Conservation (phyloP, 2,329 filamentous ascomycete genomes). For the Colletotrichum sidae region DNA sequence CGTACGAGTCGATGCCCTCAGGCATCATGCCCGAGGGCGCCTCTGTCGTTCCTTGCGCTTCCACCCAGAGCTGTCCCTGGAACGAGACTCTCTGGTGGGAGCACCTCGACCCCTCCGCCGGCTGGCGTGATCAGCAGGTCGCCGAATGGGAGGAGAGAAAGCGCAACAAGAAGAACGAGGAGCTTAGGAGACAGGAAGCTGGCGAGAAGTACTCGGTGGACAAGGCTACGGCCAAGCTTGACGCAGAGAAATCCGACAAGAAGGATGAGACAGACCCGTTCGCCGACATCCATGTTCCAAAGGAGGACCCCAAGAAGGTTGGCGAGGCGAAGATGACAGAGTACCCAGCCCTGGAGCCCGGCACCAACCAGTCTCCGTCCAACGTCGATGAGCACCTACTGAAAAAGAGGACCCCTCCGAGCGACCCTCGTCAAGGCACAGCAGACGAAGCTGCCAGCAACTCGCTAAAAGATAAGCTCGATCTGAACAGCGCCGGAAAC, state of each 20-base stretch:
- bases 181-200: slow-evolving; percentile 38
- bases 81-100: slow-evolving; percentile 63
- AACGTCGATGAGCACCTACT: slow-evolving; percentile 34
- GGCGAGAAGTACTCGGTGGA: slow-evolving; percentile 12
- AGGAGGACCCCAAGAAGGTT: slow-evolving; percentile 30
- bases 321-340: slow-evolving; percentile 35
- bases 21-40: slow-evolving; percentile 75
- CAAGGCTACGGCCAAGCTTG: slow-evolving; percentile 14
- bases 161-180: slow-evolving; percentile 45
- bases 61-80: slow-evolving; percentile 62
- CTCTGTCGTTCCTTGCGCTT: slow-evolving; percentile 61
- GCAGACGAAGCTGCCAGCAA: slow-evolving; percentile 37
- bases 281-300: slow-evolving; percentile 24
- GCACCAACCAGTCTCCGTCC: slow-evolving; percentile 28
- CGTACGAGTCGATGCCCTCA: slow-evolving; percentile 68
- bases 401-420: slow-evolving; percentile 30
- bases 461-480: slow-evolving; percentile 41
- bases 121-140: slow-evolving; percentile 56
- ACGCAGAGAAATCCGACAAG: slow-evolving; percentile 4
- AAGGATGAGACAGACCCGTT: slow-evolving; percentile 27
- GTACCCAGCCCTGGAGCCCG: slow-evolving; percentile 31
- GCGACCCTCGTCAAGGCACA: slow-evolving; percentile 33
- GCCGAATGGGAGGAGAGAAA: slow-evolving; percentile 58
- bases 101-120: slow-evolving; percentile 58
- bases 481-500: slow-evolving; percentile 38